Conservation (phyloP, 805 yeast species). For the Spathaspora gorwiae region DNA sequence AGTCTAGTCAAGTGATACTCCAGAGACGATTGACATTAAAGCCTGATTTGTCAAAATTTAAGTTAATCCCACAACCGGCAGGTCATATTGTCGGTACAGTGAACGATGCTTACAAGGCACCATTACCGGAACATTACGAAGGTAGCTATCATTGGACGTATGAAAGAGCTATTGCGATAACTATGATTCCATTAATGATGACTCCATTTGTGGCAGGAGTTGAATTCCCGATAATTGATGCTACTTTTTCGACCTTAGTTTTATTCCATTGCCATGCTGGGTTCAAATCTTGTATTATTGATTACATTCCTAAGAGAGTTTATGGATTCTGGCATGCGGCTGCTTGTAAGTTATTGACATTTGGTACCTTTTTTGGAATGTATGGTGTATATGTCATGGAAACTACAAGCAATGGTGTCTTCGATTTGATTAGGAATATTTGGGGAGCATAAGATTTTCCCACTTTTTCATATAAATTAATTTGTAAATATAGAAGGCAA, state of each 20-base stretch:
- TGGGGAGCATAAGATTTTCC: slow-evolving; percentile 47
- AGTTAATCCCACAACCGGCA: slow-evolving; percentile 74
- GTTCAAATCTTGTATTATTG: slow-evolving; percentile 84
- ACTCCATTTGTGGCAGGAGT: slow-evolving; percentile 77
- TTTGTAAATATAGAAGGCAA: background rate
- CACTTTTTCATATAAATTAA: background rate
- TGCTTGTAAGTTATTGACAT: slow-evolving; percentile 62
- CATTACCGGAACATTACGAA: slow-evolving; percentile 57
- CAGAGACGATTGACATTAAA: slow-evolving; percentile 19
- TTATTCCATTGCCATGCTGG: slow-evolving; percentile 83
- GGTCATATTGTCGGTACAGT: slow-evolving; percentile 91
- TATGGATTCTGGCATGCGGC: slow-evolving; percentile 72
- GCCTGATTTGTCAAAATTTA: slow-evolving; percentile 45
- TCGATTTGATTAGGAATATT: slow-evolving; percentile 55
- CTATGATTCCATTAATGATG: slow-evolving; percentile 71
- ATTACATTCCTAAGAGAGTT: slow-evolving; percentile 83
- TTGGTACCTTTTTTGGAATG: slow-evolving; percentile 67
- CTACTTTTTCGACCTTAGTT: slow-evolving; percentile 59
- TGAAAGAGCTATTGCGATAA: slow-evolving; percentile 67
- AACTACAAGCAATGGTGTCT: slow-evolving; percentile 74
- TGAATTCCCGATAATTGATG: slow-evolving; percentile 65
- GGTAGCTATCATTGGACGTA: slow-evolving; percentile 95
- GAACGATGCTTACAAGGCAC: slow-evolving; percentile 78
- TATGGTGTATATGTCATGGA: slow-evolving; percentile 82
- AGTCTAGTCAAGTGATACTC: background rate